Conservation (phyloP, 2,329 filamentous ascomycete species). For the Clonostachys byssicola region DNA sequence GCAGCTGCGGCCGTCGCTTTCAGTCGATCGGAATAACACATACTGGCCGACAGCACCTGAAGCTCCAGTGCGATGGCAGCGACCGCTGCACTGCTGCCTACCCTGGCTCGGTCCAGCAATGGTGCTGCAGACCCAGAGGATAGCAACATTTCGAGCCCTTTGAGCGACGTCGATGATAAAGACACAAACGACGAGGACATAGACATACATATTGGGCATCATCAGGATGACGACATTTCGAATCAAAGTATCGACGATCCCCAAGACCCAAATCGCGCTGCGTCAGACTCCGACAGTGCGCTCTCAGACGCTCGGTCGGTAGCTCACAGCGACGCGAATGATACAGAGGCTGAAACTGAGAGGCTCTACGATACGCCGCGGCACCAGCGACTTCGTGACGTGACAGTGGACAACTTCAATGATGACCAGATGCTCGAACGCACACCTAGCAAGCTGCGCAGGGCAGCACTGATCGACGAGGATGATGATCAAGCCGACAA, state of each 20-base stretch:
- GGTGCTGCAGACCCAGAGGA: constrained; percentile 48
- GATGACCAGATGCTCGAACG: constrained; percentile 54
- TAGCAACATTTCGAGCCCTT: constrained; percentile 79
- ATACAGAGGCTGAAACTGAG: constrained; percentile 90
- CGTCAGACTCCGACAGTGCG: constrained; percentile 44
- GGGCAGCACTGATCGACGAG: constrained; percentile 30
- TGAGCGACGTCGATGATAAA: constrained; percentile 87
- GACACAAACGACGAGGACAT: constrained; percentile 66
- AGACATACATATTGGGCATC: constrained; percentile 40
- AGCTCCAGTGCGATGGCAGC: constrained; percentile 39
- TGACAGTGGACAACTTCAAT: constrained; percentile 53
- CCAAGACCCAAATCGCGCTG: constrained; percentile 9
- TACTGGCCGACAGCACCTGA: too few species aligned
- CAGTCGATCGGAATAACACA: too few species aligned
- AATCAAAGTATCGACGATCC: constrained; percentile 17
- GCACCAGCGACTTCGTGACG: constrained; percentile 57
- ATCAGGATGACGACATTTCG: constrained; percentile 17
- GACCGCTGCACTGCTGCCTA: constrained; percentile 43
- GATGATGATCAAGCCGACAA: constrained; percentile 29
- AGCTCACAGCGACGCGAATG: constrained; percentile 40
- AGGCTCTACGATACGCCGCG: constrained; percentile 85
- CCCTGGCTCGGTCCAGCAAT: constrained; percentile 35
- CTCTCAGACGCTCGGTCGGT: constrained; percentile 49
- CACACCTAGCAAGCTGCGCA: constrained; percentile 74
- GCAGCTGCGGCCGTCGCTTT: too few species aligned